phyloP scores from a whole-genome alignment of 176 grass and related monocot genomes.

The Dendrocalamus sinicus region DNA sequence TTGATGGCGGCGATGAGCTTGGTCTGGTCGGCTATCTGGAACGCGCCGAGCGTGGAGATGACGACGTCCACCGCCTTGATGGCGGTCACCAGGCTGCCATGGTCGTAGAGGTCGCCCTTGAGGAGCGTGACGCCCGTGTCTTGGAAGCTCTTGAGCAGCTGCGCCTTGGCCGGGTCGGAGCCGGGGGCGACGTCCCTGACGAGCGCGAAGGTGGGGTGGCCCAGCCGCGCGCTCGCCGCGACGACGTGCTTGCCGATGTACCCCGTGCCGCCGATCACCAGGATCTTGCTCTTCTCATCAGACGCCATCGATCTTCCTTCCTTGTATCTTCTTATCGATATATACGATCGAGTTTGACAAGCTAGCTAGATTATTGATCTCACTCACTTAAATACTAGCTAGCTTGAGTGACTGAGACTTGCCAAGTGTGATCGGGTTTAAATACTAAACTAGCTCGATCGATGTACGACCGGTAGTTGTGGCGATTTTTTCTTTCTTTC shows the following conservation, averaged over 20 bases:
- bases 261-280: constrained; percentile 64
- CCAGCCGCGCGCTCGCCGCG: constrained; percentile 52
- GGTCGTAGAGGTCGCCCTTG: constrained; percentile 65
- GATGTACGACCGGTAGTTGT: too few species aligned
- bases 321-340: too few species aligned
- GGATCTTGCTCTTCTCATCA: constrained; percentile 45
- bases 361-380: too few species aligned
- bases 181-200: constrained; percentile 51
- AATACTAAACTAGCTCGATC: too few species aligned
- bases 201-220: constrained; percentile 55
- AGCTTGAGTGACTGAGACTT: too few species aligned
- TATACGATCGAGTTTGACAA: too few species aligned
- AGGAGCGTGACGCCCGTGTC: constrained; percentile 63
- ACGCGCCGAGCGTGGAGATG: constrained; percentile 55
- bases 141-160: constrained; percentile 57
- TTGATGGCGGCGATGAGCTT: constrained; percentile 65
- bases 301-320: neutral
- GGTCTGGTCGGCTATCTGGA: constrained; percentile 58
- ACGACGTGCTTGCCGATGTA: constrained; percentile 62
- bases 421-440: too few species aligned
- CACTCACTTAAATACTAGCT: too few species aligned
- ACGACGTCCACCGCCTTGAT: constrained; percentile 58
- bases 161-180: constrained; percentile 59
- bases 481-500: too few species aligned
- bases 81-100: constrained; percentile 54